Base-by-base conservation (phyloP, 1,284 basidiomycete genomes). In the Apiotrichum gamsii region DNA sequence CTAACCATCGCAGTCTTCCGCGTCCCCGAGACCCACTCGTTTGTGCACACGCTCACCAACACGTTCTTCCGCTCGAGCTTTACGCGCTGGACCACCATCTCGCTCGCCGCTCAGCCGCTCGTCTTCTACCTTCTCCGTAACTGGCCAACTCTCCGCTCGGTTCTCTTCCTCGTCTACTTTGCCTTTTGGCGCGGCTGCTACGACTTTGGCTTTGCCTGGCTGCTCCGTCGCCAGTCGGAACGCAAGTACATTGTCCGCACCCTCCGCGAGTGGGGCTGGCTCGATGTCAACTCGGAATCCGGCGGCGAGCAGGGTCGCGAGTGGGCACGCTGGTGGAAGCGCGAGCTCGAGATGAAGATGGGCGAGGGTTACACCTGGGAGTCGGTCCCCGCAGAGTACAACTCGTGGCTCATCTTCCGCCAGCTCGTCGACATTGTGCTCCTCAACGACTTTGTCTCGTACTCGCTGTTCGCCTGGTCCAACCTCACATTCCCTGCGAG, bases 1-100 rank as follows among this genome's bases (percentile, higher is more conserved):
- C n/a, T n/a, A n/a, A n/a, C n/a, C n/a, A n/a, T n/a, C 15, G 28
- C 66, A 91, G 91, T 95, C 11, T 98, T 98, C 69, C 81, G 82
- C 45, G 91, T 97, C 30, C 94, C 94, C 9, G 86, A 89, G 34
- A 98, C 95, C 0, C 89, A 95, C 67, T 90, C 95, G 68, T 90
- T 97, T 49, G 72, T 98, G 49, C 90, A 90, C 4, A 85, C 86
- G 8, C 78, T 98, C 20, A 87, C 95, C 65, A 81, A 91, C 65
- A 95, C 93, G 3, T 77, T 81, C 5, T 83, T 88, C 4, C 96
- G 96, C 69, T 93, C 90, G 29, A 86, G 93, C 57, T 76, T 98
- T 43, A 94, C 97, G 70, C 70, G 94, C 18, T 73, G 95, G 52
- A 96, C 90, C 52, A 75, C 97, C 20, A 79, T 78, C 5, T 77